Base-by-base conservation (phyloP, 176 grass and related monocot genomes). In the Thinopyrum elongatum region DNA sequence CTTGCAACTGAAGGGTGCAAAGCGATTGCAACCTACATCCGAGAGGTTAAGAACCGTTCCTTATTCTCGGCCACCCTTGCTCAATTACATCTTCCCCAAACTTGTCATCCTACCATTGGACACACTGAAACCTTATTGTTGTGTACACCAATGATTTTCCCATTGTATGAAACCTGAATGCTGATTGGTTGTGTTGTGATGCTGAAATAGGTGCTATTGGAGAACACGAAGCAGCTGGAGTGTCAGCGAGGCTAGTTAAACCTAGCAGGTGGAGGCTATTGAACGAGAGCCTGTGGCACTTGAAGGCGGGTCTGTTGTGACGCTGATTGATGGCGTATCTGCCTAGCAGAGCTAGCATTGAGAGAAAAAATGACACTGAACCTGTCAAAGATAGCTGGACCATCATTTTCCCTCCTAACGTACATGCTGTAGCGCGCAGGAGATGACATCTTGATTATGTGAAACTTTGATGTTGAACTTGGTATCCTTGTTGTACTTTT, bases 1-100 rank as follows among this genome's bases (percentile, higher is more conserved):
- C 91, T 98, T 82, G 93, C 96, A 75, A 83, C 89, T 14, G 93
- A 98, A 92, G 96, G 96, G 74, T 98, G 96, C 93, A 98, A 95
- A 87, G 96, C 93, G 26, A 90, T 98, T 10, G 96, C 91, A 85
- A 78, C 83, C 30, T 95, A 98, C 82, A 92, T 95, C 29, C 88
- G 91, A 51, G 88, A 90, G 82, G 96, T 95, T 89, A 89, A 87
- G 28, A 80, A 28, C 64, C 2, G 29, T 58, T 65, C 26, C 23
- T 13, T 83, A 36, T 67, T 39, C 30, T 63, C 47, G 47, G 4
- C 47, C 5, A 15, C 47, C 47, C 47, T 51, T 51, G 47, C 47
- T 16, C 47, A 51, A 51, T 51, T 51, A 51, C 4, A 51, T 51
- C 15, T 51, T 46, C 42, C 11, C 47, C 47, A 51, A 51, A 51